Evolutionary conservation across 345 rosid genomes (phyloP).

Genomic region (Sisymbrium irio): DNA sequence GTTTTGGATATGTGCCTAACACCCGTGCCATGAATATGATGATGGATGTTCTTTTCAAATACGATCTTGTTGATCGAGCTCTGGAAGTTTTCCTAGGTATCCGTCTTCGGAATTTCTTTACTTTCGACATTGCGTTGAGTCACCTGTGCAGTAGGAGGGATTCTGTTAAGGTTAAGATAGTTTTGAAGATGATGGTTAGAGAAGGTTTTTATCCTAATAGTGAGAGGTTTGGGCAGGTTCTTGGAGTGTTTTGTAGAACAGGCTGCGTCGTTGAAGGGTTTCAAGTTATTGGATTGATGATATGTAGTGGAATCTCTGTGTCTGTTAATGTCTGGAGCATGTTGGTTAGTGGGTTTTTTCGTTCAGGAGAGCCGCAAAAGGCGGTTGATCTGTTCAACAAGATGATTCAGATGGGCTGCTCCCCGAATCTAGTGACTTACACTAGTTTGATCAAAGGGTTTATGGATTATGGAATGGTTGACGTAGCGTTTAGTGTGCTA

Average conservation of each 20-base stretch:
- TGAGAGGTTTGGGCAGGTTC: conserved; percentile 52
- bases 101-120: conserved; percentile 49
- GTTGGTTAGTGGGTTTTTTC: conserved; percentile 50
- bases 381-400: conserved; percentile 50
- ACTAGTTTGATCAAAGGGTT: conserved; percentile 61
- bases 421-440: conserved; percentile 61
- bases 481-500: conserved; percentile 43
- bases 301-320: conserved; percentile 43
- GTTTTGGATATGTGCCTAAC: conserved; percentile 51
- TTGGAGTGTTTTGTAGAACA: conserved; percentile 47
- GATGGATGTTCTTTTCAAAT: conserved; percentile 60
- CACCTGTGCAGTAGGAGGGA: conserved; percentile 54
- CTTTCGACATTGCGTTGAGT: conserved; percentile 56
- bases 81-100: conserved; percentile 43
- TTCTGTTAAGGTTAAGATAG: conserved; percentile 36
- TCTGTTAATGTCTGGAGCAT: conserved; percentile 56
- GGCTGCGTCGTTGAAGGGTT: conserved; percentile 41
- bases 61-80: conserved; percentile 38
- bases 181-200: conserved; percentile 47
- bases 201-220: conserved; percentile 57
- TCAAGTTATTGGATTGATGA: conserved; percentile 57
- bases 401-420: conserved; percentile 54
- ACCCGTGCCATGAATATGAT: conserved; percentile 59
- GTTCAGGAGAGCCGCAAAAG: conserved; percentile 38
- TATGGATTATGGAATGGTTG: conserved; percentile 48